Evolutionary conservation across 164 flowering plant species (phyloP).

Genomic region (Vitis cinerea): DNA sequence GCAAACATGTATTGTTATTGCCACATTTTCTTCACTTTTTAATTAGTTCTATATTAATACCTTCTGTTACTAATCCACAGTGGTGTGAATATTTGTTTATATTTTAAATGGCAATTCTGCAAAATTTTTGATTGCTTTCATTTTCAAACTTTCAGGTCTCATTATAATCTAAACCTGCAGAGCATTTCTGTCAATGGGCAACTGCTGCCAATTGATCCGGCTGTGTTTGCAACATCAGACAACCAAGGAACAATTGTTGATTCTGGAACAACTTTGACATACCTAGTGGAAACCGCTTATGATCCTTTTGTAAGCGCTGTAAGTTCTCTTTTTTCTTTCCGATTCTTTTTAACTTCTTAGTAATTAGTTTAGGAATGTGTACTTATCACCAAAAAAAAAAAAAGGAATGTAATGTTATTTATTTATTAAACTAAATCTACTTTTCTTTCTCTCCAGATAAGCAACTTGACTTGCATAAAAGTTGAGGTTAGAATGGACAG

Average conservation of each 20-base stretch:
- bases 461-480: no score
- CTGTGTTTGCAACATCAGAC: constrained; percentile 52
- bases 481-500: no score
- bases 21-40: no score
- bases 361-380: no score
- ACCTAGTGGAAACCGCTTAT: constrained; percentile 65
- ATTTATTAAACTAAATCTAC: no score
- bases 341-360: neutral
- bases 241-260: constrained; percentile 64
- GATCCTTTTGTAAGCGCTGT: constrained; percentile 62
- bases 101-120: neutral
- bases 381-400: no score
- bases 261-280: constrained; percentile 69
- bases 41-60: no score
- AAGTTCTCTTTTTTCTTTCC: constrained; percentile 20
- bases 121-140: constrained; percentile 8
- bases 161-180: constrained; percentile 57
- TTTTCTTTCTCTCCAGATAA: no score
- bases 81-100: neutral
- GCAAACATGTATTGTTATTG: no score
- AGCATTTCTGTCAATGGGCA: constrained; percentile 69
- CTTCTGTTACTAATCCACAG: no score
- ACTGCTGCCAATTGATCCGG: constrained; percentile 43
- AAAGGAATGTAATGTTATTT: no score
- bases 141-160: constrained; percentile 49